Base-by-base conservation (phyloP, 1,284 basidiomycete species). In the Tylopilus sp. region DNA sequence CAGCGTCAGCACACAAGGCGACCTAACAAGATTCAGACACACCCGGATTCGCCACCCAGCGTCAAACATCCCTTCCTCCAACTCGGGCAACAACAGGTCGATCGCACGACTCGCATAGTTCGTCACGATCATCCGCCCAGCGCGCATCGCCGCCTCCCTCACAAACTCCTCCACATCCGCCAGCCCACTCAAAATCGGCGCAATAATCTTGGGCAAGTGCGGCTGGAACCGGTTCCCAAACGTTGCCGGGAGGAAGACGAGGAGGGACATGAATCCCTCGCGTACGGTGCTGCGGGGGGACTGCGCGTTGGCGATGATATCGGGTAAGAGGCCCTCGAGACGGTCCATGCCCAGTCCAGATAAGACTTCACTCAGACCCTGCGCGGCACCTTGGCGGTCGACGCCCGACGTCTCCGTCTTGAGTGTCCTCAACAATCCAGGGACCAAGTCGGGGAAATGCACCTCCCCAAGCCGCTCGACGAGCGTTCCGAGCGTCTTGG, bases 111-210 rank as follows among this genome's bases (percentile, higher is more conserved):
- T 89, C 33, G 96, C 94, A 82, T 99, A 98, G 81, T 98, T 98
- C 66, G 92, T 93, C 69, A 99, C 95, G 72, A 99, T 94, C 97
- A 99, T 99, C 71, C 97, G 89, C 68, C 97, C 97, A n/a, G 98
- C 97, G 49, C 95, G 90, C 97, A 99, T 98, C 7, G 97, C 97
- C 19, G 97, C 97, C 69, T 98, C 96, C 55, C 96, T 88, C 9
- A 97, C 95, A 74, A 93, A 96, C 82, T 99, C 98, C 71, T 97
- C 96, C 7, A 91, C 86, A 79, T 99, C 98, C 1, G 97, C 94
- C 52, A 99, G 83, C 73, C 98, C 98, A 64, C 90, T 91, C 57
- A 99, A 86, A 73, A 99, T 98, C 1, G 97, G 98, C 13, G 93
- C 85, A 60, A 99, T 95, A 75, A 99, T 98, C 78, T 96, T 95